These are phyloP conservation scores for Lolium multiflorum DNA, from an alignment of 176 grass and related monocot genomes.

Conservation along the genomic window DNA sequence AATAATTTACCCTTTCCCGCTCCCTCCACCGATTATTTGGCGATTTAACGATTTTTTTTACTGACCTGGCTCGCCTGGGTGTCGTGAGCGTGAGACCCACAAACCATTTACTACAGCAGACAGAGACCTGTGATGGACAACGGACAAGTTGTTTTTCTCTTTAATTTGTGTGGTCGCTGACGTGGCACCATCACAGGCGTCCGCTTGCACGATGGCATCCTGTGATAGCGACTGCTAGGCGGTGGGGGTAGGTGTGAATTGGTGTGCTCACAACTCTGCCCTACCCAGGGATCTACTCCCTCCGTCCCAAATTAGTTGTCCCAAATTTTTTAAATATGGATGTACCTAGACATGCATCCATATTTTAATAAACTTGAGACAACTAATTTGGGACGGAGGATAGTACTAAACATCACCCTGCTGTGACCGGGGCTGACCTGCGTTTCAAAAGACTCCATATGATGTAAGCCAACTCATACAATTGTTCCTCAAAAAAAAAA, in stretches of 20 bases:
- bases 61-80: background rate
- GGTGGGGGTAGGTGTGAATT: background rate
- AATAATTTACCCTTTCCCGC: slow-evolving; percentile 36
- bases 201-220: slow-evolving; percentile 6
- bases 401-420: too few relatives aligned
- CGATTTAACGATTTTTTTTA: background rate
- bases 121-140: slow-evolving; percentile 51
- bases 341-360: too few relatives aligned
- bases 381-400: too few relatives aligned
- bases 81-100: slow-evolving; percentile 22
- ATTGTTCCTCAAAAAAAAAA: too few relatives aligned
- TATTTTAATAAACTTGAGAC: too few relatives aligned
- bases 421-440: too few relatives aligned
- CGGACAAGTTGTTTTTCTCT: background rate
- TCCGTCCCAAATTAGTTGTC: too few relatives aligned
- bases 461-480: too few relatives aligned
- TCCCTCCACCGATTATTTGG: background rate
- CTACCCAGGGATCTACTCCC: background rate
- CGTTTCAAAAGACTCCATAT: too few relatives aligned
- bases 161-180: background rate
- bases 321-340: too few relatives aligned
- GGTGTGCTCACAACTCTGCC: slow-evolving; percentile 8
- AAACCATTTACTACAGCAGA: slow-evolving; percentile 31
- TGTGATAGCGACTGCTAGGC: slow-evolving; percentile 39
- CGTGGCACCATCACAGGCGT: slow-evolving; percentile 40